Evolutionary conservation across 2,329 filamentous ascomycete species (phyloP), one percentile per base, ranked within the genome.

Genomic region (Colletotrichum scovillei): DNA sequence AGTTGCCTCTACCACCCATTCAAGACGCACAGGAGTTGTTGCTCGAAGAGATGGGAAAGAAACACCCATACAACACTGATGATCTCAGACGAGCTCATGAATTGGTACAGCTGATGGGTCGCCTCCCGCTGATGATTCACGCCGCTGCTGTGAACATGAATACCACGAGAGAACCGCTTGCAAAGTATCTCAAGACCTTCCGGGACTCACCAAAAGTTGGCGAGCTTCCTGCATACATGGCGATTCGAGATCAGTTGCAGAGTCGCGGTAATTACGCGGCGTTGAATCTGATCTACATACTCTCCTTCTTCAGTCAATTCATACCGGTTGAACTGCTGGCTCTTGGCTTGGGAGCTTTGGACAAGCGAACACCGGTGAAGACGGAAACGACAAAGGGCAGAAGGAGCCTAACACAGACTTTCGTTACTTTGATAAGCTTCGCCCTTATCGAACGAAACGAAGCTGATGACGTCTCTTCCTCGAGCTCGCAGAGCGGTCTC

Each of bases 121-220:
- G 90, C 67, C 82, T 94, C 16, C 92, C 92, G 0, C 83, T 93
- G 7, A 92, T 92, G 75, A 92, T 94, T 24, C 91, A 93, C 76
- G 89, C 91, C 0, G 89, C 92, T 2, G 90, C 90, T 1, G 88
- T 90, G 74, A 87, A 91, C 42, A 82, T 93, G 16, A 91, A 88
- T 68, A 87, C 88, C 3, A 91, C 90, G 0, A 84, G 86, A 22
- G 91, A 92, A 75, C 89, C 91, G 0, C 83, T 93, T 3, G 87
- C 89, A 1, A 90, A 86, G 75, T 93, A 92, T 73, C 82, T 91
- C n/a, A 85, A 86, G 73, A 87, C 87, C 1, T 91, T 89, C 71
- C 83, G 86, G 52, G 88, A 85, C 1, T 87, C 89, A 56, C 87
- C 89, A 6, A 88, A 88, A 73, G 86, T 90, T 0, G 87, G 86